These are phyloP conservation scores for Phalaenopsis hybrid DNA, from an alignment of 116 monocot genomes.

Conservation along the genomic window DNA sequence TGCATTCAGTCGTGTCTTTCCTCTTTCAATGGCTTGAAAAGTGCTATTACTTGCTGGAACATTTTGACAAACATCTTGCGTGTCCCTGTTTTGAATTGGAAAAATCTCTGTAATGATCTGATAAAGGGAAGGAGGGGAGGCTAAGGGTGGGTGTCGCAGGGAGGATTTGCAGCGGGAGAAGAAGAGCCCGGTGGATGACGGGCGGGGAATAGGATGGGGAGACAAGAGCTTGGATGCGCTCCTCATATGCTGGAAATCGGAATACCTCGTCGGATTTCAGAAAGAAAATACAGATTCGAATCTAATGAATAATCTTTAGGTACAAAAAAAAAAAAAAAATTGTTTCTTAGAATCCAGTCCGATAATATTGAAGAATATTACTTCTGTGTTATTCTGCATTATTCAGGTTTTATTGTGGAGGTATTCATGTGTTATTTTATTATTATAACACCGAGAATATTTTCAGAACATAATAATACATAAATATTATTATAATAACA, in stretches of 20 bases:
- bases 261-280: not conserved
- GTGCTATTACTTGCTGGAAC: constrained; percentile 11
- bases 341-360: no score
- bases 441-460: no score
- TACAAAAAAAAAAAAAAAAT: no score
- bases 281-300: no score
- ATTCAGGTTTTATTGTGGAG: no score
- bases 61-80: constrained; percentile 32
- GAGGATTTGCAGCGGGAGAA: constrained; percentile 4
- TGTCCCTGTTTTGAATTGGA: constrained; percentile 1
- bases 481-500: no score
- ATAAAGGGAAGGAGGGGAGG: constrained; percentile 17
- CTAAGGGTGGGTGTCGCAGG: not conserved
- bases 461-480: no score
- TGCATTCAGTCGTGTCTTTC: not conserved
- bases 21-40: not conserved
- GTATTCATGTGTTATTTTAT: no score
- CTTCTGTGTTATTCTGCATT: no score
- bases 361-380: no score
- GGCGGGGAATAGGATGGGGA: not conserved
- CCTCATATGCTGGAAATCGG: not conserved
- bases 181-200: not conserved
- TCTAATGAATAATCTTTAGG: no score
- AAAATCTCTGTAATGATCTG: constrained; percentile 30
- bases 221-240: not conserved